Conservation (phyloP, 164 flowering plant species). For the Tetracentron sinense region DNA sequence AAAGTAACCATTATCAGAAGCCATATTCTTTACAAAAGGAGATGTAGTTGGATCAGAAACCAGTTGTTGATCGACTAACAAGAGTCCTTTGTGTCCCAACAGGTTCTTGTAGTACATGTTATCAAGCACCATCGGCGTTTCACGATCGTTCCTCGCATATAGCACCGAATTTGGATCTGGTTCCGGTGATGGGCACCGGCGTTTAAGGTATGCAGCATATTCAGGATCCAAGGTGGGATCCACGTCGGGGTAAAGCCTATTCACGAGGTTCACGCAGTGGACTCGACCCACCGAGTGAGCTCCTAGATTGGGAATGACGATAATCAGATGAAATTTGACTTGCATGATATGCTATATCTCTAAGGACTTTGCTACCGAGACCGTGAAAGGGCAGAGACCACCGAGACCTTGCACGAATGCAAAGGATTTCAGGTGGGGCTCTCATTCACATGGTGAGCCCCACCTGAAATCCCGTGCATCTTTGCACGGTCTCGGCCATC, state of each 20-base stretch:
- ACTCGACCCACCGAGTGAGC: constrained; percentile 90
- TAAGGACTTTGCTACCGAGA: too few species aligned
- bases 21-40: constrained; percentile 72
- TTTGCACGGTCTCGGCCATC: too few species aligned
- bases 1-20: constrained; percentile 69
- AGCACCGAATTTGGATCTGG: constrained; percentile 60
- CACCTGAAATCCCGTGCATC: too few species aligned
- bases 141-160: constrained; percentile 65
- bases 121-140: constrained; percentile 74
- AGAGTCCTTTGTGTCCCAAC: constrained; percentile 57
- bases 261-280: constrained; percentile 67
- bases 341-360: too few species aligned
- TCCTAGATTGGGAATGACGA: constrained; percentile 33
- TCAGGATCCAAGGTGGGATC: constrained; percentile 79
- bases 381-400: too few species aligned
- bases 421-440: too few species aligned
- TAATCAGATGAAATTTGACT: neutral
- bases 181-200: constrained; percentile 63
- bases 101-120: constrained; percentile 80
- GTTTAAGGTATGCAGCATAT: constrained; percentile 54
- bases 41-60: constrained; percentile 52
- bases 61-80: constrained; percentile 60
- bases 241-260: constrained; percentile 69
- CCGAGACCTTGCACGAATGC: too few species aligned
- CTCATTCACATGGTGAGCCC: too few species aligned